These are phyloP conservation scores for Withania somnifera DNA, from an alignment of 305 asterid genomes.

Conservation along the genomic window DNA sequence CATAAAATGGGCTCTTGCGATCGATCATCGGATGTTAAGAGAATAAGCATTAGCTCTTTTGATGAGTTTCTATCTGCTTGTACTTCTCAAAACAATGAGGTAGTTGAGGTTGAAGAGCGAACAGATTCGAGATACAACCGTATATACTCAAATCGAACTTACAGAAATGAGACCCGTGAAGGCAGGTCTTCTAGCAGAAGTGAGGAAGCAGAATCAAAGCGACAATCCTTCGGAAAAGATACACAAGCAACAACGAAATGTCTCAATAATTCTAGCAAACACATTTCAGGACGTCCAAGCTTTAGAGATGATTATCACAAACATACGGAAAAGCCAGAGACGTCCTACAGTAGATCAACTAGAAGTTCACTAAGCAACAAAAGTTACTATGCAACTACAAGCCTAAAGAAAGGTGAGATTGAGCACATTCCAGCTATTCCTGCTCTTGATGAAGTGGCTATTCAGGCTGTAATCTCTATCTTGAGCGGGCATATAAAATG, in stretches of 20 bases:
- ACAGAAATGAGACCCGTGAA: conserved; percentile 17
- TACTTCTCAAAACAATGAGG: conserved; percentile 27
- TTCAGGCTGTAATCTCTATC: conserved; percentile 59
- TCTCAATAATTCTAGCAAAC: conserved; percentile 19
- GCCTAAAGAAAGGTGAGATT: conserved; percentile 18
- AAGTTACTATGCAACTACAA: conserved; percentile 15
- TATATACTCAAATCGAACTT: conserved; percentile 29
- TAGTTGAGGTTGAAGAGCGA: conserved; percentile 31
- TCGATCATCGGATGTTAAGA: conserved; percentile 17
- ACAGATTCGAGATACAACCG: conserved; percentile 14
- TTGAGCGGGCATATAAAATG: conserved; percentile 36
- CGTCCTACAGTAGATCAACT: conserved; percentile 5
- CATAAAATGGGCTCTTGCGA: conserved; percentile 18
- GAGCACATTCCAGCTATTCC: conserved; percentile 35
- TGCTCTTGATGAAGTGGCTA: conserved; percentile 65
- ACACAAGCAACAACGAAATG: conserved; percentile 8
- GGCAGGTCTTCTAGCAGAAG: neutral
- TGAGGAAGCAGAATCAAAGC: conserved; percentile 6
- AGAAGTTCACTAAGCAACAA: conserved; percentile 11
- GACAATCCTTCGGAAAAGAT: conserved; percentile 3
- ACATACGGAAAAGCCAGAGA: conserved; percentile 14
- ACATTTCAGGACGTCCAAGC: neutral
- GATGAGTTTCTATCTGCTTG: conserved; percentile 16
- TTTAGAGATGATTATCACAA: conserved; percentile 1
- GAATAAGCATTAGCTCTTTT: conserved; percentile 17